Percentiles rank a stretch among this genome's conserved stretches.
Conservation (phyloP, 441 rosid species). For the Mallotus japonicus region DNA sequence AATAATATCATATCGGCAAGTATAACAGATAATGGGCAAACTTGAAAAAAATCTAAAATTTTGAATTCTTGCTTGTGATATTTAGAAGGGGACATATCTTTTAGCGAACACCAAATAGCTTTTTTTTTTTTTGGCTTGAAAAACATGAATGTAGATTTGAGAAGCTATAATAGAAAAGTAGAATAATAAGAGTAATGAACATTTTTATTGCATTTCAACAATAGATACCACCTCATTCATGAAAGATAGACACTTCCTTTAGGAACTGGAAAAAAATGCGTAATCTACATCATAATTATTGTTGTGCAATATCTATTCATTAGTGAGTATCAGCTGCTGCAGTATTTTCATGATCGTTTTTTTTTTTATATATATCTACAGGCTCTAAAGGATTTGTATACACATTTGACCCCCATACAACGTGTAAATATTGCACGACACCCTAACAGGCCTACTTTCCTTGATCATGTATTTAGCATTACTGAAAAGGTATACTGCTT, state of each 20-base stretch:
- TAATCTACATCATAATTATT: not conserved
- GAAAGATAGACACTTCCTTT: no score
- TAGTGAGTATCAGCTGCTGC: not conserved
- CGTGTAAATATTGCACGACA: conserved; percentile 94
- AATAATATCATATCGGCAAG: not conserved
- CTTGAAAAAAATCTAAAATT: conserved; percentile 1
- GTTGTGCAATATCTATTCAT: not conserved
- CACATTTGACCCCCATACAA: conserved; percentile 81
- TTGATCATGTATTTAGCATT: conserved; percentile 84
- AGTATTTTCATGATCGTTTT: not conserved
- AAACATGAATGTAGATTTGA: no score
- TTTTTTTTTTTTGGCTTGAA: not conserved
- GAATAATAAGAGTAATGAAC: no score
- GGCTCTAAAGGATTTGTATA: conserved; percentile 80
- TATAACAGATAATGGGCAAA: not conserved
- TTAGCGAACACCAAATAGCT: not conserved
- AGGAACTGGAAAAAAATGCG: no score
- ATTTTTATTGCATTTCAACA: not conserved
- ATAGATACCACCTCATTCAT: not conserved
- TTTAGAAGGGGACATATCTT: conserved; percentile 3
- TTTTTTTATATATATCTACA: conserved; percentile 30
- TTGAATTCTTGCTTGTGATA: not conserved
- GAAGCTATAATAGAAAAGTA: no score
- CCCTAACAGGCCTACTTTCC: conserved; percentile 96
- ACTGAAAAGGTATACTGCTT: conserved; percentile 76